A percentile compares a stretch with the other conserved stretches of the same genome.
phyloP scores from a whole-genome alignment of 2,329 filamentous ascomycete species.

The Macrophomina phaseolina region DNA sequence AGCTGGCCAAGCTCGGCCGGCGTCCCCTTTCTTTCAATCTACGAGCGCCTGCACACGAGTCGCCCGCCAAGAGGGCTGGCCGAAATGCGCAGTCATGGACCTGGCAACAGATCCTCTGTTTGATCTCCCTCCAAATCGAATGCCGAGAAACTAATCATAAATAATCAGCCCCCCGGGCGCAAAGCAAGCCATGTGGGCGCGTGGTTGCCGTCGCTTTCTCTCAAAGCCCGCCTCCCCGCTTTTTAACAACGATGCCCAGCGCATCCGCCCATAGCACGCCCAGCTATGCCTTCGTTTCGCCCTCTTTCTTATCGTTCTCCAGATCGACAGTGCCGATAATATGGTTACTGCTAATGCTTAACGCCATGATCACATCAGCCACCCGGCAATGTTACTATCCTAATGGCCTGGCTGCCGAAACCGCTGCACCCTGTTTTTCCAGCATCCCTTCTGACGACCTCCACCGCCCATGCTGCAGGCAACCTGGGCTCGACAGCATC shows the following conservation, averaged over 20 bases:
- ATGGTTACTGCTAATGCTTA: slow-evolving; percentile 19
- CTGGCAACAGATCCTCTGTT: slow-evolving; percentile 20
- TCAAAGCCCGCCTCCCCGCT: slow-evolving; percentile 17
- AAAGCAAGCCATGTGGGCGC: slow-evolving; percentile 1
- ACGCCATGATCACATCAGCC: slow-evolving; percentile 22
- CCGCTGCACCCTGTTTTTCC: not conserved
- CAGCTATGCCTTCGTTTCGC: slow-evolving; percentile 11
- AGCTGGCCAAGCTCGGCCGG: slow-evolving; percentile 5
- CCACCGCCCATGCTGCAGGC: slow-evolving; percentile 19
- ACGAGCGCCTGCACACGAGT: slow-evolving; percentile 8
- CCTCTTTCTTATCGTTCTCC: not conserved
- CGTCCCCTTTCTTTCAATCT: slow-evolving; percentile 22
- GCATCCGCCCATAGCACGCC: slow-evolving; percentile 15
- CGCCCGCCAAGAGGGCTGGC: slow-evolving; percentile 15
- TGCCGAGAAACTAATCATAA: slow-evolving; percentile 11
- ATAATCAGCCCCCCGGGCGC: slow-evolving; percentile 11
- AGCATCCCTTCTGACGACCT: not conserved
- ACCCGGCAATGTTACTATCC: slow-evolving; percentile 18
- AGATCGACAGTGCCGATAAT: slow-evolving; percentile 18
- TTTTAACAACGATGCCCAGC: slow-evolving; percentile 20
- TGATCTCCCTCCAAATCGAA: slow-evolving; percentile 14
- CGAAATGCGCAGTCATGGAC: slow-evolving; percentile 18
- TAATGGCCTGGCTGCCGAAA: slow-evolving; percentile 17
- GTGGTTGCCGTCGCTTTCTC: slow-evolving; percentile 14
- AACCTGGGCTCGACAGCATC: slow-evolving; percentile 1